Evolutionary conservation across 495 filamentous ascomycete genomes (phyloP), one percentile per base, ranked within the genome.

Genomic region (Aspergillus sparsus): DNA sequence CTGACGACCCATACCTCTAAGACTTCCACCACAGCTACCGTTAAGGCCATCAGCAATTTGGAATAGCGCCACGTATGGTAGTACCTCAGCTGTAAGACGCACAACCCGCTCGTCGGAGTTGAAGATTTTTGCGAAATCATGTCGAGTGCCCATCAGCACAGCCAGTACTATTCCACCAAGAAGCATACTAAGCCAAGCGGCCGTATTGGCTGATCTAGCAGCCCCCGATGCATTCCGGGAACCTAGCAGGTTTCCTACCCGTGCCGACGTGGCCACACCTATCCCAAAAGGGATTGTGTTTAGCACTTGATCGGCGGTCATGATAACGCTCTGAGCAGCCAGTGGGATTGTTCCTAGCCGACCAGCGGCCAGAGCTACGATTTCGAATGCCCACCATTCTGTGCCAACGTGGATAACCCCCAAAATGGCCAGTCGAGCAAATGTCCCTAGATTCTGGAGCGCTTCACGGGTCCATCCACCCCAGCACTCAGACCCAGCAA

Each of bases 311-410:
- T 96, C 93, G 0, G 90, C 88, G 0, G 93, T 96, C 92, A 96
- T 96, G 71, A 96, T 93, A 39, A 97, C 92, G 60, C 86, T 89
- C 68, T 97, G 93, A 0, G 92, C 87, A 10, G 93, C 93, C 0
- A 96, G 80, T 0, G 92, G 80, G 41, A 94, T 87, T 0, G 89
- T 94, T 8, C 92, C 92, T 0, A 97, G 80, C 8, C 86, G 81
- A 9, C 93, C 93, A 5, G 93, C 93, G 2, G 87, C 92, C 0
- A 97, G 79, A 1, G 92, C 91, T n/a, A 96, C 92, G 57, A 97
- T 96, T 73, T 96, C 92, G 64, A 95, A 96, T 0, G 92, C 92
- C 92, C 92, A 96, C 92, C 92, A 96, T 74, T 97, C 92, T 0
- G 90, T 95, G 7, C 93, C 93, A 21, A 96, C 89, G 65, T 96